Percentiles rank a stretch among this genome's conserved stretches.
These are phyloP conservation scores for Cystobasidium ongulense DNA, from an alignment of 768 basidiomycete genomes.

Conservation along the genomic window DNA sequence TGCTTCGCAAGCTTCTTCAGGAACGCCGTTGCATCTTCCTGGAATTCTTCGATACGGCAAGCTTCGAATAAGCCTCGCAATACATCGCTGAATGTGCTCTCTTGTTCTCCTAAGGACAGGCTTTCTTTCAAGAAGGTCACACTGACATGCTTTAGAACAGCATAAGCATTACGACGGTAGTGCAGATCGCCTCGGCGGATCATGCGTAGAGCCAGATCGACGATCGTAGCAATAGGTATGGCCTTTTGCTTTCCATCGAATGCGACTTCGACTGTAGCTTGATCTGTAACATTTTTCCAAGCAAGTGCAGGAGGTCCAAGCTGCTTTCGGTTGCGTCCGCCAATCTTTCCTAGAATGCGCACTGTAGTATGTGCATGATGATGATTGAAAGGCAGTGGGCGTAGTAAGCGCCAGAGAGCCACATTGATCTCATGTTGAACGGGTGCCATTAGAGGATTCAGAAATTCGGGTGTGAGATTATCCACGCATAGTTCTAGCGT, in stretches of 20 bases:
- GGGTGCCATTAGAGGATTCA: slow-evolving; percentile 87
- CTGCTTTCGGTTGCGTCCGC: slow-evolving; percentile 82
- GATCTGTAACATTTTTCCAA: slow-evolving; percentile 62
- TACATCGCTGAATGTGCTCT: slow-evolving; percentile 61
- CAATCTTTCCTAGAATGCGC: slow-evolving; percentile 90
- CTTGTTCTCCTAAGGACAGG: slow-evolving; percentile 61
- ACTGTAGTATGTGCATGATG: slow-evolving; percentile 88
- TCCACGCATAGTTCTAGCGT: slow-evolving; percentile 99
- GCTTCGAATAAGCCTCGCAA: slow-evolving; percentile 74
- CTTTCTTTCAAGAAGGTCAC: slow-evolving; percentile 72
- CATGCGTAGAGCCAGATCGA: slow-evolving; percentile 58
- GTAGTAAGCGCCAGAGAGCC: slow-evolving; percentile 80
- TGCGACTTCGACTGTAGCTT: slow-evolving; percentile 62
- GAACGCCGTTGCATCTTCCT: slow-evolving; percentile 61
- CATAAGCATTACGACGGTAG: slow-evolving; percentile 48
- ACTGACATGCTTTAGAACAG: slow-evolving; percentile 58
- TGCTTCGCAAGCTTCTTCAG: slow-evolving; percentile 61
- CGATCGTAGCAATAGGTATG: slow-evolving; percentile 59
- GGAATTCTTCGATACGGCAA: slow-evolving; percentile 60
- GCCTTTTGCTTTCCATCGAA: slow-evolving; percentile 60
- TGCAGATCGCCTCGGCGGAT: slow-evolving; percentile 51
- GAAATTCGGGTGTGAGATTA: slow-evolving; percentile 93
- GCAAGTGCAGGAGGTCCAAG: slow-evolving; percentile 67
- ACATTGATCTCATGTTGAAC: slow-evolving; percentile 90
- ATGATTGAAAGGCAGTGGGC: slow-evolving; percentile 75